Evolutionary conservation across 768 basidiomycete species (phyloP).

Genomic region (Trametes elegans): DNA sequence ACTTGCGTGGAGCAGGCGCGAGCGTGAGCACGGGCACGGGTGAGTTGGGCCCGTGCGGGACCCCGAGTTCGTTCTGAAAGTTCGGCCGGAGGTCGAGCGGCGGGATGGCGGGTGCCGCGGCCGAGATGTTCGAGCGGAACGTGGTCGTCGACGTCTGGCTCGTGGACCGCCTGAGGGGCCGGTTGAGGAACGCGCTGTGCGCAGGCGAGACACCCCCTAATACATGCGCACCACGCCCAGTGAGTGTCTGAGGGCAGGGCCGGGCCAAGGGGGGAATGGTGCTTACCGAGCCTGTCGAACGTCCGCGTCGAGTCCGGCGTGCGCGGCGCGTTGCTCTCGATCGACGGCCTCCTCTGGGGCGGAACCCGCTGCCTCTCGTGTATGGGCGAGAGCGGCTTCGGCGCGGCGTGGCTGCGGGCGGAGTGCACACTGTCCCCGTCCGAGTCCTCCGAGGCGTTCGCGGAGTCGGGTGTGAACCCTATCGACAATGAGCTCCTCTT

Average conservation of each 20-base stretch:
- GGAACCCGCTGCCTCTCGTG: slow-evolving; percentile 60
- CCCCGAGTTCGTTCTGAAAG: slow-evolving; percentile 34
- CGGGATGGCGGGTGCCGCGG: slow-evolving; percentile 48
- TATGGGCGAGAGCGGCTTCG: slow-evolving; percentile 59
- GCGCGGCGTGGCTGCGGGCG: slow-evolving; percentile 35
- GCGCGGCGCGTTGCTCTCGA: slow-evolving; percentile 23
- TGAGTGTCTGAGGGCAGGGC: too few species aligned
- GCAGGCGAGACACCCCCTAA: slow-evolving; percentile 14
- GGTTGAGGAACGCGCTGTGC: slow-evolving; percentile 57
- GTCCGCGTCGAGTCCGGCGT: slow-evolving; percentile 31
- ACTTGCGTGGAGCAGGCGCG: slow-evolving; percentile 19
- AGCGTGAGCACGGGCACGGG: slow-evolving; percentile 10
- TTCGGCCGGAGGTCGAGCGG: slow-evolving; percentile 58
- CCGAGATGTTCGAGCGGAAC: slow-evolving; percentile 43
- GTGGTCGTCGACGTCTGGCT: slow-evolving; percentile 64
- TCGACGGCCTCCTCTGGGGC: slow-evolving; percentile 39
- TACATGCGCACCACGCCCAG: too few species aligned
- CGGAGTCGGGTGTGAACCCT: slow-evolving; percentile 2
- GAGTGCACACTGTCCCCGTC: slow-evolving; percentile 14
- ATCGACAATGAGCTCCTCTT: slow-evolving; percentile 19
- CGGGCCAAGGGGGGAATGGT: slow-evolving; percentile 13
- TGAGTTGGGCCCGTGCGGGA: slow-evolving; percentile 9
- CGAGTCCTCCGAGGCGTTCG: slow-evolving; percentile 14
- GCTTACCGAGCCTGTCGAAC: slow-evolving; percentile 24
- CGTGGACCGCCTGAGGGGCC: slow-evolving; percentile 63